Evolutionary conservation across 345 rosid species (phyloP), one percentile per base, ranked within the genome.

Genomic region (Salix arbutifolia): DNA sequence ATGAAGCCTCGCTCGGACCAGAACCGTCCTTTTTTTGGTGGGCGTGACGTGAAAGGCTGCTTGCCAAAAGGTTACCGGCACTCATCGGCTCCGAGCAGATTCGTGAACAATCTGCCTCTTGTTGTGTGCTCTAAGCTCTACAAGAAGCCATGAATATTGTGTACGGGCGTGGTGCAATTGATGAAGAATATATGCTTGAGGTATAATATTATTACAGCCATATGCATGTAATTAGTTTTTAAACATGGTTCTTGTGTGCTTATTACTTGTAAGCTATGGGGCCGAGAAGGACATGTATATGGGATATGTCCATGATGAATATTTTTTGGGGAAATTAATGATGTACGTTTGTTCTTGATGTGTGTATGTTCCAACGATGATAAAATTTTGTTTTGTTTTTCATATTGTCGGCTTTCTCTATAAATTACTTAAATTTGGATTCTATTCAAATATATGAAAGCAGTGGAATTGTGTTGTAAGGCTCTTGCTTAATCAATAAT

Each of bases 71-170:
- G 97, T 77, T 71, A 72, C 5, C 75, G 85, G 74, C 96, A 77
- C 14, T 85, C 91, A 21, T 96, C 99, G 1, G 92, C 98, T 30
- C 99, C 99, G 0, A 93, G 98, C 76, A 92, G 99, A 81, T 91
- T 72, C 66, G 94, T 87, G 17, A 96, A 96, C 81, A 86, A 85
- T 65, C 87, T 87, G 50, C 87, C 98, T 28, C 87, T 93, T 75
- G 89, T 93, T 48, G 84, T 81, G 16, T 92, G 94, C 73, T 80
- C 84, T 13, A 71, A 33, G 25, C 1, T 56, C 73, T 1, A 50
- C 19, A 62, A 2, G 71, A 48, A 23, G 67, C 82, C 79, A 21
- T 81, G 70, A 78, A 35, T 35, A 35, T 73, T n/a, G 62, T 25
- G 26, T 3, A 23, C 62, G 26, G 23, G 10, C 28, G 13, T 18